Conservation (phyloP, 176 grass and related monocot species). For the Puccinellia tenuiflora region DNA sequence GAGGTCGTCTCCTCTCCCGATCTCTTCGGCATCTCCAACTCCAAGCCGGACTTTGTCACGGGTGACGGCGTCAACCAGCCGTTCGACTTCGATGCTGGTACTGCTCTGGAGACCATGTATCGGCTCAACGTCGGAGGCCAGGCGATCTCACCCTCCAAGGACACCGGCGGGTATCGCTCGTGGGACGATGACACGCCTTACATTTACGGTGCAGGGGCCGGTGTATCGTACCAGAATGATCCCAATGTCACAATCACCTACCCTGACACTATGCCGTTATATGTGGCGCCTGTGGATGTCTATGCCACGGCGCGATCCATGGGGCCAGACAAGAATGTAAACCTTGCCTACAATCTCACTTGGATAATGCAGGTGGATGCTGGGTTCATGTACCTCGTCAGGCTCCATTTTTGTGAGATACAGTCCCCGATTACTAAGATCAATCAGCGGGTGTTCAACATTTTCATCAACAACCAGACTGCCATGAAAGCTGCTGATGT, state of each 20-base stretch:
- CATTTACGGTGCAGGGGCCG: slow-evolving; percentile 46
- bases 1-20: slow-evolving; percentile 80
- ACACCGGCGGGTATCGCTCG: slow-evolving; percentile 59
- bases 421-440: slow-evolving; percentile 39
- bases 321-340: slow-evolving; percentile 50
- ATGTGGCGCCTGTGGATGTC: slow-evolving; percentile 61
- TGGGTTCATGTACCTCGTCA: slow-evolving; percentile 65
- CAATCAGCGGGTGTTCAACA: slow-evolving; percentile 75
- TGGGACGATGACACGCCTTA: slow-evolving; percentile 66
- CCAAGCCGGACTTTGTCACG: slow-evolving; percentile 14
- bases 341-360: slow-evolving; percentile 67
- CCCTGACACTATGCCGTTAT: slow-evolving; percentile 25
- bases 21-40: slow-evolving; percentile 35
- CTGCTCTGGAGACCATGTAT: slow-evolving; percentile 66
- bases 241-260: slow-evolving; percentile 58
- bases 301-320: slow-evolving; percentile 79
- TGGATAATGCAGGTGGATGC: slow-evolving; percentile 77
- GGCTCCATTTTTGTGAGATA: slow-evolving; percentile 94
- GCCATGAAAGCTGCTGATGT: slow-evolving; percentile 50
- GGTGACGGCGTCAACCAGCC: slow-evolving; percentile 30
- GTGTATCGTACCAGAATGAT: slow-evolving; percentile 62
- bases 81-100: slow-evolving; percentile 20
- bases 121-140: slow-evolving; percentile 79
- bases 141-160: slow-evolving; percentile 55
- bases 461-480: slow-evolving; percentile 74